A percentile compares a stretch with the other conserved stretches of the same genome.
phyloP scores from a whole-genome alignment of 805 yeast species.

The Candida vaughaniae region DNA sequence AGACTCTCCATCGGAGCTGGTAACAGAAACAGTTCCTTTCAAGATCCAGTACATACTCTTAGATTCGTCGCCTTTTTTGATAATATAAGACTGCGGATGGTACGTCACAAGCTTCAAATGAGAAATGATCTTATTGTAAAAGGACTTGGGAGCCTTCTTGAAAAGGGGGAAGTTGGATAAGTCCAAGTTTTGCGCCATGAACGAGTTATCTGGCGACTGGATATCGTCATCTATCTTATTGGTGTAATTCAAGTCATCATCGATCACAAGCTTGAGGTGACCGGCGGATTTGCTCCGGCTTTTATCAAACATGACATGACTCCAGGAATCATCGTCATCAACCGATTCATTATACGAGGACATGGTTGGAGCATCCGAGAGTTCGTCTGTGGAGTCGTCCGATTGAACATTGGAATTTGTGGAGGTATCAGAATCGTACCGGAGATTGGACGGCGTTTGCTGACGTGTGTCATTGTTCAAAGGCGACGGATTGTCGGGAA shows the following conservation, averaged over 20 bases:
- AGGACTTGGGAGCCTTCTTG: conserved; percentile 63
- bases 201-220: conserved; percentile 18
- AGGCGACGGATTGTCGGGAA: conserved; percentile 28
- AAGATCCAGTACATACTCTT: conserved; percentile 79
- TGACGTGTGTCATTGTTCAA: too few relatives aligned
- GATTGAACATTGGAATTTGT: too few relatives aligned
- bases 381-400: too few relatives aligned
- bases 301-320: too few relatives aligned
- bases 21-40: conserved; percentile 73
- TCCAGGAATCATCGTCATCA: too few relatives aligned
- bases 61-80: conserved; percentile 70
- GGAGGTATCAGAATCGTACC: too few relatives aligned
- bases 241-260: conserved; percentile 7
- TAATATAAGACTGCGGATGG: conserved; percentile 68
- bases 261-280: background rate
- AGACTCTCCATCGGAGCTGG: conserved; percentile 75
- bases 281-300: too few relatives aligned
- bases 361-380: too few relatives aligned
- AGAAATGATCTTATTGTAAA: conserved; percentile 58
- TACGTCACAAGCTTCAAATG: conserved; percentile 58
- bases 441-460: too few relatives aligned
- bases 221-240: conserved; percentile 12
- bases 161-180: conserved; percentile 51
- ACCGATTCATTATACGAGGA: too few relatives aligned
- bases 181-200: conserved; percentile 21